Percentiles rank a stretch among this genome's conserved stretches.
Conservation (phyloP, 2,329 filamentous ascomycete species). For the Ophiocordyceps camponoti-leonardi region DNA sequence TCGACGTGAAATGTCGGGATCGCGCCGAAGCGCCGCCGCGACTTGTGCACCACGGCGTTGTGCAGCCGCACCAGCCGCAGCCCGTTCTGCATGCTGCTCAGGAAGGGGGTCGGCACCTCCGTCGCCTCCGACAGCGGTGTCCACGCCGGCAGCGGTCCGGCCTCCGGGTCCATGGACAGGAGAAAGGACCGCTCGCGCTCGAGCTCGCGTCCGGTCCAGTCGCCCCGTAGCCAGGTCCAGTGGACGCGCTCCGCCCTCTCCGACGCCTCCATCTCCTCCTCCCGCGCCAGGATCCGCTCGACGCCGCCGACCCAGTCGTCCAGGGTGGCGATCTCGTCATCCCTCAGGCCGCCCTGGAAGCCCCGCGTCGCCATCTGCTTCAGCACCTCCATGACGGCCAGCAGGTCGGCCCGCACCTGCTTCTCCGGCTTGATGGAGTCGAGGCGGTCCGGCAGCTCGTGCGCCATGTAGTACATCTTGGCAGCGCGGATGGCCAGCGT, state of each 20-base stretch:
- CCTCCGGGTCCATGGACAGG: slow-evolving; percentile 48
- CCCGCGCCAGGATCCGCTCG: slow-evolving; percentile 55
- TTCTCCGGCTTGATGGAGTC: slow-evolving; percentile 80
- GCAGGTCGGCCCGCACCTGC: slow-evolving; percentile 65
- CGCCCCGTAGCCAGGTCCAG: slow-evolving; percentile 66
- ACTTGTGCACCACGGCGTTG: slow-evolving; percentile 75
- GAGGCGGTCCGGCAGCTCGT: slow-evolving; percentile 71
- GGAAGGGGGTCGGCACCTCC: slow-evolving; percentile 53
- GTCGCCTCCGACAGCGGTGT: slow-evolving; percentile 24
- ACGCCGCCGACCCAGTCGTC: slow-evolving; percentile 66
- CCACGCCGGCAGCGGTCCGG: slow-evolving; percentile 50
- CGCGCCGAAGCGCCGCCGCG: slow-evolving; percentile 69
- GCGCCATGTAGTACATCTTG: slow-evolving; percentile 90
- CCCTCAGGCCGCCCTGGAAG: slow-evolving; percentile 67
- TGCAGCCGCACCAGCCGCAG: slow-evolving; percentile 71
- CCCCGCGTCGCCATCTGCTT: slow-evolving; percentile 81
- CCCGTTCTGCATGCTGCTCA: slow-evolving; percentile 59
- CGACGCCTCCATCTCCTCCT: slow-evolving; percentile 58
- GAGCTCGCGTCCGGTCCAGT: slow-evolving; percentile 60
- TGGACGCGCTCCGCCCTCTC: slow-evolving; percentile 53
- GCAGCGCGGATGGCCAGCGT: slow-evolving; percentile 92
- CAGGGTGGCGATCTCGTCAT: slow-evolving; percentile 63
- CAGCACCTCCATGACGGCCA: slow-evolving; percentile 75
- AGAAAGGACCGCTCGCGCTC: slow-evolving; percentile 73
- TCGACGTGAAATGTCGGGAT: slow-evolving; percentile 87